Conservation (phyloP, 129 eudicot genomes). For the Dittrichia graveolens region DNA sequence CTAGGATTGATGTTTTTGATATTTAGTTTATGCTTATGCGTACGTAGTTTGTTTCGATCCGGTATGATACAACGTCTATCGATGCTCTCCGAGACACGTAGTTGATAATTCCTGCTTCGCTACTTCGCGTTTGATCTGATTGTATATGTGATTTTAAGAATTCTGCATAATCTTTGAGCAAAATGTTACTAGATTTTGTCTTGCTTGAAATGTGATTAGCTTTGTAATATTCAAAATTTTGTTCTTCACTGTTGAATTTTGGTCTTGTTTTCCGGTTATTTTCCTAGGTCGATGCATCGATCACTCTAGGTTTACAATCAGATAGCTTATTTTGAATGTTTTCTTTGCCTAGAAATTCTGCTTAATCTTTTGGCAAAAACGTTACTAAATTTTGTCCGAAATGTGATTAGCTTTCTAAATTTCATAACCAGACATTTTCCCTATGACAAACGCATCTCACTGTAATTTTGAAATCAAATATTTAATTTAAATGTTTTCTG, state of each 20-base stretch:
- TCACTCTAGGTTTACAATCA: neutral
- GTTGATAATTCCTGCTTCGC: neutral
- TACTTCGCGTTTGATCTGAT: conserved; percentile 20
- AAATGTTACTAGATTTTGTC: neutral
- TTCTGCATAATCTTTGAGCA: neutral
- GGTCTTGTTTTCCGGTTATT: neutral
- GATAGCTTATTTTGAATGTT: neutral
- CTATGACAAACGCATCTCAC: no score
- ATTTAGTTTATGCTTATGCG: no score
- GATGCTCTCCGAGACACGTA: neutral
- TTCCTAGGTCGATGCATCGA: neutral
- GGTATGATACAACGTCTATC: no score
- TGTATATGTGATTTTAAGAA: neutral
- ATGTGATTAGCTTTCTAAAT: no score
- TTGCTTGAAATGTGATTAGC: neutral
- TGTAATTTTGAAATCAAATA: no score
- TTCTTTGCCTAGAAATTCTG: neutral
- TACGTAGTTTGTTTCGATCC: no score
- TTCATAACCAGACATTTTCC: no score
- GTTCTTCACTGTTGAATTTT: neutral
- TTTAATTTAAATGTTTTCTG: no score
- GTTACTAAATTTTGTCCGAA: no score
- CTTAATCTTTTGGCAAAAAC: no score
- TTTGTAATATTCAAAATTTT: neutral
- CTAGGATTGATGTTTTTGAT: no score